These are phyloP conservation scores for Coemansia sp. DNA, from an alignment of 192 early-diverging fungal species.

Conservation along the genomic window DNA sequence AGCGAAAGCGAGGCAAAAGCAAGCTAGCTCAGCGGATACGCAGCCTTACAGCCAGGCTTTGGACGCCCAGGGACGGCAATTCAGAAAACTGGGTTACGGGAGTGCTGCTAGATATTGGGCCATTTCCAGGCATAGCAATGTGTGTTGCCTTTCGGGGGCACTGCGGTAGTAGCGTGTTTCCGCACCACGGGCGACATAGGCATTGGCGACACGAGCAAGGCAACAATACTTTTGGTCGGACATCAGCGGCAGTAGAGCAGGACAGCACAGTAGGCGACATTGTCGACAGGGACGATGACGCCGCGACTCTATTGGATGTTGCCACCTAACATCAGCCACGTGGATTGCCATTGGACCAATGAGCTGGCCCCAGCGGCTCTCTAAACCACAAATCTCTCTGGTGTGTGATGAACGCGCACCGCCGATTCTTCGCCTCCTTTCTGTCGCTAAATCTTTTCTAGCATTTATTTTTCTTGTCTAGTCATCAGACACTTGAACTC, in stretches of 20 bases:
- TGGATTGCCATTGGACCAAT: background rate
- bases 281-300: background rate
- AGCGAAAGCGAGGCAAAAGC: background rate
- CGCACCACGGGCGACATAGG: background rate
- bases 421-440: background rate
- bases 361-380: background rate
- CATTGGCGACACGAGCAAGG: background rate
- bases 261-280: background rate
- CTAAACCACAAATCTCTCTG: background rate
- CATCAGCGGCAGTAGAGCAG: background rate
- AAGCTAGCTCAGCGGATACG: background rate
- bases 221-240: background rate
- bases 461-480: background rate
- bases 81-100: background rate
- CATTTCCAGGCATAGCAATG: conserved; percentile 14
- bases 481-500: background rate
- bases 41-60: background rate
- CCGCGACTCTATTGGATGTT: background rate
- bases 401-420: background rate
- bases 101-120: background rate
- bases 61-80: background rate
- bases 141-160: conserved; percentile 1
- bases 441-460: background rate
- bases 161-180: background rate
- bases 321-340: background rate